Evolutionary conservation across 2,329 filamentous ascomycete genomes (phyloP).

Genomic region (Sporothrix variecibatus): DNA sequence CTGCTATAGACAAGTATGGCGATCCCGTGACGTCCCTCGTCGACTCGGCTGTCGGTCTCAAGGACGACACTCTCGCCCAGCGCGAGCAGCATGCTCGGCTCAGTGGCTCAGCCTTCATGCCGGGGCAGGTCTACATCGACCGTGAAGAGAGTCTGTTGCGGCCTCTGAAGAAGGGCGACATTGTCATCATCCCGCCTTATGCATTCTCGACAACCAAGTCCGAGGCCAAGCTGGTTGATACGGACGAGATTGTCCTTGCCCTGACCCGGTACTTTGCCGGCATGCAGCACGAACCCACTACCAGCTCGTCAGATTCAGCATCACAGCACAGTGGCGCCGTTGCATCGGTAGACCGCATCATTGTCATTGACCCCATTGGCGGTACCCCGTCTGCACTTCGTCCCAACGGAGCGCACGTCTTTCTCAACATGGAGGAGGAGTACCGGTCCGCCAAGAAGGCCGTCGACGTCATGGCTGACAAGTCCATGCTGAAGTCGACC

Average conservation of each 20-base stretch:
- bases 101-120: conserved; percentile 39
- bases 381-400: conserved; percentile 72
- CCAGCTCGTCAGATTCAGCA: not conserved
- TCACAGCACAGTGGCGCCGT: conserved; percentile 41
- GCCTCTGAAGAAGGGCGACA: conserved; percentile 66
- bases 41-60: conserved; percentile 54
- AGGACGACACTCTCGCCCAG: conserved; percentile 11
- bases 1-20: conserved; percentile 70
- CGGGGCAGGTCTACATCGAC: conserved; percentile 43
- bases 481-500: not conserved
- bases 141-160: conserved; percentile 60
- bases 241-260: conserved; percentile 69
- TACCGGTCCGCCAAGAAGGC: conserved; percentile 68
- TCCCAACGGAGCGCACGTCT: conserved; percentile 70
- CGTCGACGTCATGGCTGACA: conserved; percentile 44
- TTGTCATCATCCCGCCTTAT: conserved; percentile 66
- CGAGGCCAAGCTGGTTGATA: conserved; percentile 44
- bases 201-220: conserved; percentile 47
- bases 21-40: conserved; percentile 69
- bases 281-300: conserved; percentile 45
- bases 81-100: conserved; percentile 21
- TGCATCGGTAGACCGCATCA: conserved; percentile 76
- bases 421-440: conserved; percentile 93
- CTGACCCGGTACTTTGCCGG: conserved; percentile 76
- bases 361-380: conserved; percentile 83